phyloP scores from a whole-genome alignment of 257 asterid genomes.

The Scutellaria galericulata region DNA sequence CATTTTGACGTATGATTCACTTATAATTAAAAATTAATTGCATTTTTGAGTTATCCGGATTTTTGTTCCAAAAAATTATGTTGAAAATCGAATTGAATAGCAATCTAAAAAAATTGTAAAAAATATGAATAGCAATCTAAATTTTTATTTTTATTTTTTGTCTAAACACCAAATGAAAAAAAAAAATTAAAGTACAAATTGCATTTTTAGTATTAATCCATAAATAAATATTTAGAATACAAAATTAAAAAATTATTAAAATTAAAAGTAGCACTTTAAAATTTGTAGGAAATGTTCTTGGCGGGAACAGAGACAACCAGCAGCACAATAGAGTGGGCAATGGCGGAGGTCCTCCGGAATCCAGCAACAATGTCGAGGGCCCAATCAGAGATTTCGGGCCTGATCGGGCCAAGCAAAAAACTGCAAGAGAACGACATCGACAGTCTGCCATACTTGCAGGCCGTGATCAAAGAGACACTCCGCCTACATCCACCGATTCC shows the following conservation, averaged over 20 bases:
- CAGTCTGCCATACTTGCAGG: slow-evolving; percentile 47
- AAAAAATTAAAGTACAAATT: too few relatives aligned
- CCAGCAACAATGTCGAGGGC: slow-evolving; percentile 40
- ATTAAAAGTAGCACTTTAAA: background rate
- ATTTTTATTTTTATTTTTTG: too few relatives aligned
- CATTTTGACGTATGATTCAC: too few relatives aligned
- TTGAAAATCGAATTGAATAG: too few relatives aligned
- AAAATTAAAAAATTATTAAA: background rate
- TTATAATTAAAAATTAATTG: too few relatives aligned
- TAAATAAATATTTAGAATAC: too few relatives aligned
- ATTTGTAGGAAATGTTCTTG: slow-evolving; percentile 48
- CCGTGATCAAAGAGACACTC: slow-evolving; percentile 59
- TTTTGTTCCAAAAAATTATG: too few relatives aligned
- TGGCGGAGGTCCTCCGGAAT: slow-evolving; percentile 51
- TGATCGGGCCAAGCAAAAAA: slow-evolving; percentile 29
- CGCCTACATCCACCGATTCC: slow-evolving; percentile 58
- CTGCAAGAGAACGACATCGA: slow-evolving; percentile 48
- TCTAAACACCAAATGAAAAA: too few relatives aligned
- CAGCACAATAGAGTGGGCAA: slow-evolving; percentile 52
- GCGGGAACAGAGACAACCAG: slow-evolving; percentile 59
- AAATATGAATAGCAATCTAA: too few relatives aligned
- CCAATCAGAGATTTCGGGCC: slow-evolving; percentile 42
- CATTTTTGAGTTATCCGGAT: too few relatives aligned
- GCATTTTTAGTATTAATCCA: too few relatives aligned
- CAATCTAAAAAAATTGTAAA: too few relatives aligned